These are phyloP conservation scores for Malassezia cuniculi DNA, from an alignment of 1,284 basidiomycete species.

Conservation along the genomic window DNA sequence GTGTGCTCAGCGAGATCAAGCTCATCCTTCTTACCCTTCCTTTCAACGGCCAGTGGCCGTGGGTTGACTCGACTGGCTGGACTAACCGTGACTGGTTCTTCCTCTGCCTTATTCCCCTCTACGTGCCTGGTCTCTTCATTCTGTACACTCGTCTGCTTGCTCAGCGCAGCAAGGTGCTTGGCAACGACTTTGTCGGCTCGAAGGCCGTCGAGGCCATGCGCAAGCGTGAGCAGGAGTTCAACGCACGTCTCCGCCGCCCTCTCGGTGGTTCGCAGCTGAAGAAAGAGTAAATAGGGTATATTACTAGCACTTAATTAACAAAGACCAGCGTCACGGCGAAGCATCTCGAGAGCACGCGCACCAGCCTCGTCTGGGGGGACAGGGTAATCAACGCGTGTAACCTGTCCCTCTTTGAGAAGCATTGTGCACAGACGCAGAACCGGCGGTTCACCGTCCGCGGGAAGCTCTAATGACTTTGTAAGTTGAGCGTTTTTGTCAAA, in stretches of 20 bases:
- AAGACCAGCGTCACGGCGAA: constrained; percentile 9
- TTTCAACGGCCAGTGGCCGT: constrained; percentile 18
- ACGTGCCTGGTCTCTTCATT: constrained; percentile 10
- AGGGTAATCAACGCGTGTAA: constrained; percentile 31
- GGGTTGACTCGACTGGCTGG: constrained; percentile 10
- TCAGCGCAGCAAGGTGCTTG: constrained; percentile 14
- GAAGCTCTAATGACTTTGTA: constrained; percentile 11
- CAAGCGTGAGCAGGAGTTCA: constrained; percentile 3
- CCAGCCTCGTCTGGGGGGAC: constrained; percentile 23
- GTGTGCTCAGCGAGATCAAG: constrained; percentile 76
- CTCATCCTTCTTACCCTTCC: constrained; percentile 67
- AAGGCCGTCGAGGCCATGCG: constrained; percentile 6
- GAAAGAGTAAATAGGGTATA: not conserved
- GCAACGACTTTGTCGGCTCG: constrained; percentile 11
- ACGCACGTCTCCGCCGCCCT: constrained; percentile 5
- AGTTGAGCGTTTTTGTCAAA: constrained; percentile 8
- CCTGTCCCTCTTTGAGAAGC: constrained; percentile 28
- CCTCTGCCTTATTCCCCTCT: constrained; percentile 6
- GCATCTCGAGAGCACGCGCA: constrained; percentile 18
- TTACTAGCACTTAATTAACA: not conserved
- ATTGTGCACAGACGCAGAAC: constrained; percentile 27
- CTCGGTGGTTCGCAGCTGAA: too few species aligned
- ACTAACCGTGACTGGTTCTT: constrained; percentile 7
- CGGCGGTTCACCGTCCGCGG: constrained; percentile 16
- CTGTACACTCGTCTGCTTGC: constrained; percentile 12